A percentile compares a stretch with the other conserved stretches of the same genome.
phyloP scores from a whole-genome alignment of 345 rosid genomes.

The Salix suchowensis region DNA sequence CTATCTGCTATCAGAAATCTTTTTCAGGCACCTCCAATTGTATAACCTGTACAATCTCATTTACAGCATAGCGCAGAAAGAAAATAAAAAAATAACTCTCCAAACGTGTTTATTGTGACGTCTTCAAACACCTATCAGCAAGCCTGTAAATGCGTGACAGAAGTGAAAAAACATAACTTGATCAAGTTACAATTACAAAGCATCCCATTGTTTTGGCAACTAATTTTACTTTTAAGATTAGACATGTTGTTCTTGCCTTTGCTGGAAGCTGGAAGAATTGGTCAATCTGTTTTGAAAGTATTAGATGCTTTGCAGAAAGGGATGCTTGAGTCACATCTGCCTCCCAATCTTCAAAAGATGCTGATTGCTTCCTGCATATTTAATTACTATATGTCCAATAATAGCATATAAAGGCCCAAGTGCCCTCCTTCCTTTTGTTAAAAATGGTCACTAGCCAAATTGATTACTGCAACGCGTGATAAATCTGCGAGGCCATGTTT shows the following conservation, averaged over 20 bases:
- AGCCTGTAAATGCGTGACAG: background rate
- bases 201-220: background rate
- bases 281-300: background rate
- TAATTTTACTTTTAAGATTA: slow-evolving; percentile 5
- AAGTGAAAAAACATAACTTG: background rate
- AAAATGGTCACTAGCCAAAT: background rate
- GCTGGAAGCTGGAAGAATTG: background rate
- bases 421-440: background rate
- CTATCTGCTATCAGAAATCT: background rate
- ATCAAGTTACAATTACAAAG: background rate
- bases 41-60: background rate
- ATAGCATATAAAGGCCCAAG: background rate
- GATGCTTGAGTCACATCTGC: slow-evolving; percentile 16
- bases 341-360: background rate
- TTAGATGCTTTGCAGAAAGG: slow-evolving; percentile 17
- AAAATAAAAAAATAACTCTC: background rate
- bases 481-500: background rate
- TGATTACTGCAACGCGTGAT: slow-evolving; percentile 1
- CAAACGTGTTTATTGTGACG: background rate
- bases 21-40: background rate
- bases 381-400: background rate
- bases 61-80: background rate
- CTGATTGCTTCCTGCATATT: background rate
- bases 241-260: slow-evolving; percentile 18
- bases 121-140: background rate